phyloP scores from a whole-genome alignment of 2,329 filamentous ascomycete genomes.

The Tolypocladium cylindrosporum region DNA sequence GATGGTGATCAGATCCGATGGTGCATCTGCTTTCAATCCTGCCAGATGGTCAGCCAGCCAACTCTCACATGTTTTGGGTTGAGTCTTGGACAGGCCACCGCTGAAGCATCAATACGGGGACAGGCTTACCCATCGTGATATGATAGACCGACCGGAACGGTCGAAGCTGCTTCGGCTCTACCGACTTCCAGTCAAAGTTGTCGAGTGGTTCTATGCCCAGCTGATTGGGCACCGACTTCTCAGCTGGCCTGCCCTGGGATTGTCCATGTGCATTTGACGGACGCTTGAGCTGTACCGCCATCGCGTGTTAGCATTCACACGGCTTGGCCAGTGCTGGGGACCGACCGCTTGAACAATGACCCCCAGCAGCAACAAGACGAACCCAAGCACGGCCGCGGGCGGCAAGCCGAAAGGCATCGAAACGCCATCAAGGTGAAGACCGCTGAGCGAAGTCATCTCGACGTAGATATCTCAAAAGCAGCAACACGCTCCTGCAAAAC shows the following conservation, averaged over 20 bases:
- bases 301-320: background rate
- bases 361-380: background rate
- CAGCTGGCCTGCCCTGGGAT: no score
- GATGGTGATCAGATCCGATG: slow-evolving; percentile 41
- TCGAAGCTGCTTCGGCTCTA: slow-evolving; percentile 27
- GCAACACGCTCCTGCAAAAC: background rate
- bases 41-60: background rate
- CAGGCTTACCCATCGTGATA: slow-evolving; percentile 40
- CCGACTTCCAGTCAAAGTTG: slow-evolving; percentile 29
- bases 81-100: background rate
- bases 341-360: background rate
- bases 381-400: background rate
- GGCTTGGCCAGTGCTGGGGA: no score
- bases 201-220: slow-evolving; percentile 11
- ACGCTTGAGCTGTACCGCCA: background rate
- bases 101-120: background rate
- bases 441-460: background rate
- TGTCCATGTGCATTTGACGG: background rate
- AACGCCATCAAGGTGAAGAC: background rate
- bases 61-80: background rate
- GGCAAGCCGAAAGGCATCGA: background rate
- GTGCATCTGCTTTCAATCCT: slow-evolving; percentile 32
- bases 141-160: slow-evolving; percentile 43
- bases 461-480: background rate
- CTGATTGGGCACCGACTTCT: background rate